Conservation (phyloP, 805 yeast species). For the Wickerhamomyces ciferrii region DNA sequence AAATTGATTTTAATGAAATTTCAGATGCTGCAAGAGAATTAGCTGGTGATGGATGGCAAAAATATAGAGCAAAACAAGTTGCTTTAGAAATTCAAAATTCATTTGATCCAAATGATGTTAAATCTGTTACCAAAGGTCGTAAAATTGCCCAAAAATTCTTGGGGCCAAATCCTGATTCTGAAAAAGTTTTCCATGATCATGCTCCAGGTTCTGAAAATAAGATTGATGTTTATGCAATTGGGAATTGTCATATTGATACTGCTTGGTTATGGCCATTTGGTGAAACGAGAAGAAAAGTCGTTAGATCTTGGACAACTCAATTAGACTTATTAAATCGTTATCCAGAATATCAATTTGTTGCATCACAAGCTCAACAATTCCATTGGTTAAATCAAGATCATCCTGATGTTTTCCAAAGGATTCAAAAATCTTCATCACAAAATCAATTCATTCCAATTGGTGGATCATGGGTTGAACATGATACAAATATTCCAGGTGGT, state of each 20-base stretch:
- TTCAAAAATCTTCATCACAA: conserved; percentile 54
- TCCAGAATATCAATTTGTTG: conserved; percentile 91
- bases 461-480: conserved; percentile 98
- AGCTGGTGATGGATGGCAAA: conserved; percentile 71
- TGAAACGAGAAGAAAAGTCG: conserved; percentile 88
- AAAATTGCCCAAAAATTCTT: conserved; percentile 56
- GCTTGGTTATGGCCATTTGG: conserved; percentile 99
- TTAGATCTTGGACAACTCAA: conserved; percentile 94
- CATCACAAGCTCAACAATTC: conserved; percentile 95
- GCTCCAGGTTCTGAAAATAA: conserved; percentile 25
- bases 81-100: conserved; percentile 78
- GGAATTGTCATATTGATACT: conserved; percentile 95
- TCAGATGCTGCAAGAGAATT: conserved; percentile 91
- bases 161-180: conserved; percentile 61
- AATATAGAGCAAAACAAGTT: conserved; percentile 74
- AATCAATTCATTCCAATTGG: conserved; percentile 88
- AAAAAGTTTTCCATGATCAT: conserved; percentile 52
- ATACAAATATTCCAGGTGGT: conserved; percentile 93
- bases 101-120: conserved; percentile 67
- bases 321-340: conserved; percentile 76
- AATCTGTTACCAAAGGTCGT: conserved; percentile 58
- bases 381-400: conserved; percentile 87
- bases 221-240: conserved; percentile 75
- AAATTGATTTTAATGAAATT: conserved; percentile 80
- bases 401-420: conserved; percentile 66